A percentile compares a stretch with the other conserved stretches of the same genome.
phyloP scores from a whole-genome alignment of 106 monocot genomes.

The Narthecium ossifragum region DNA sequence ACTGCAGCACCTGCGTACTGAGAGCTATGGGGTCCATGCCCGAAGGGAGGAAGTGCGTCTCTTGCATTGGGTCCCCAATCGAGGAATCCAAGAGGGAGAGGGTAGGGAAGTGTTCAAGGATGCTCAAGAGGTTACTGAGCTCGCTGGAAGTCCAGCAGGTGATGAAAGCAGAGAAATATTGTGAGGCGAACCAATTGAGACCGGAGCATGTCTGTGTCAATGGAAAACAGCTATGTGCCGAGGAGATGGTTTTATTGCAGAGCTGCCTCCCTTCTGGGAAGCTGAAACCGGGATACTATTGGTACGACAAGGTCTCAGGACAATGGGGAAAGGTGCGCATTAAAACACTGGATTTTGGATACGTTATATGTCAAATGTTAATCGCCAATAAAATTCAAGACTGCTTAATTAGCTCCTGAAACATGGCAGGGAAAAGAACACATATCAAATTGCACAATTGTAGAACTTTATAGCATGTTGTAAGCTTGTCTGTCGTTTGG shows the following conservation, averaged over 20 bases:
- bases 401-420: too few relatives aligned
- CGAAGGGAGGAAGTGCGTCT: constrained; percentile 79
- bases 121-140: constrained; percentile 63
- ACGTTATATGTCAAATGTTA: too few relatives aligned
- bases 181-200: constrained; percentile 65
- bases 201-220: constrained; percentile 72
- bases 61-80: constrained; percentile 63
- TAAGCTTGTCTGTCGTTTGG: too few relatives aligned
- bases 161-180: constrained; percentile 69
- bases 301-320: constrained; percentile 94
- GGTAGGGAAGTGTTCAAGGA: constrained; percentile 62
- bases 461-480: too few relatives aligned
- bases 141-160: constrained; percentile 54
- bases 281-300: constrained; percentile 73
- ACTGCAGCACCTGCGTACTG: constrained; percentile 57
- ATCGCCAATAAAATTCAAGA: too few relatives aligned
- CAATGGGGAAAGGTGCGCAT: constrained; percentile 79
- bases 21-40: constrained; percentile 93
- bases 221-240: constrained; percentile 36
- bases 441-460: too few relatives aligned
- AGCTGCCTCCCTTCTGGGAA: constrained; percentile 51
- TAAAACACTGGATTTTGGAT: not conserved
- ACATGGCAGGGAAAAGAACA: too few relatives aligned
- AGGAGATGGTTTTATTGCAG: constrained; percentile 62
- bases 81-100: constrained; percentile 55